phyloP scores from a whole-genome alignment of 768 basidiomycete species.

The Botryobasidium botryosum region DNA sequence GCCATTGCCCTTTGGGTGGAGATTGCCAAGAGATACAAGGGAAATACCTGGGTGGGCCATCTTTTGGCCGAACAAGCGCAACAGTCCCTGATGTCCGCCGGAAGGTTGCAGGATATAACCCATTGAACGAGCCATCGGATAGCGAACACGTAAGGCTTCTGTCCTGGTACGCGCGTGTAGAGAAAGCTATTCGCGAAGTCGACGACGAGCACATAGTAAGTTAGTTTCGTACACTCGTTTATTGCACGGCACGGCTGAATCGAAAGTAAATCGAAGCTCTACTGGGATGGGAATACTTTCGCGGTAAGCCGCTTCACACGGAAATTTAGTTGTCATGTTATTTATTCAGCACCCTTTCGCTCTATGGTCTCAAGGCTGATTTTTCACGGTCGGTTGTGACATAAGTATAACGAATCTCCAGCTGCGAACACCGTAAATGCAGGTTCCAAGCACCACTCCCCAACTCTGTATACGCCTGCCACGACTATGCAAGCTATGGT shows the following conservation, averaged over 20 bases:
- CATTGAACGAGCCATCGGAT: conserved; percentile 72
- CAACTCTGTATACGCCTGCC: conserved; percentile 23
- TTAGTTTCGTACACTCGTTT: neutral
- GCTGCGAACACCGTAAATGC: neutral
- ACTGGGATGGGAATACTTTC: conserved; percentile 75
- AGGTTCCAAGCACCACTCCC: conserved; percentile 14
- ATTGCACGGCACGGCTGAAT: too few species aligned
- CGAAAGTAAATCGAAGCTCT: conserved; percentile 29
- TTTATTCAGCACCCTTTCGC: conserved; percentile 9
- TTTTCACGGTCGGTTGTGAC: conserved; percentile 34
- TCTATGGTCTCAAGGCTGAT: conserved; percentile 25
- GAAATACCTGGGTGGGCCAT: conserved; percentile 29
- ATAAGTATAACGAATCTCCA: neutral
- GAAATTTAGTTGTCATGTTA: conserved; percentile 3
- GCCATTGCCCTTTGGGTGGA: conserved; percentile 61
- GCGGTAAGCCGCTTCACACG: conserved; percentile 23
- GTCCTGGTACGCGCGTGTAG: conserved; percentile 47
- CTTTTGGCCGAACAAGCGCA: too few species aligned
- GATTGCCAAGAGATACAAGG: conserved; percentile 57
- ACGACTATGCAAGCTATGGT: conserved; percentile 22
- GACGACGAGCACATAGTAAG: conserved; percentile 42
- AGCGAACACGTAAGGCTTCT: conserved; percentile 45
- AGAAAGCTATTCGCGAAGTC: conserved; percentile 50
- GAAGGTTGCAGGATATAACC: conserved; percentile 42
- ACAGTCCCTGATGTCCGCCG: too few species aligned